Evolutionary conservation across 2,329 filamentous ascomycete genomes (phyloP), one percentile per base, ranked within the genome.

Genomic region (Aspergillus sergii): DNA sequence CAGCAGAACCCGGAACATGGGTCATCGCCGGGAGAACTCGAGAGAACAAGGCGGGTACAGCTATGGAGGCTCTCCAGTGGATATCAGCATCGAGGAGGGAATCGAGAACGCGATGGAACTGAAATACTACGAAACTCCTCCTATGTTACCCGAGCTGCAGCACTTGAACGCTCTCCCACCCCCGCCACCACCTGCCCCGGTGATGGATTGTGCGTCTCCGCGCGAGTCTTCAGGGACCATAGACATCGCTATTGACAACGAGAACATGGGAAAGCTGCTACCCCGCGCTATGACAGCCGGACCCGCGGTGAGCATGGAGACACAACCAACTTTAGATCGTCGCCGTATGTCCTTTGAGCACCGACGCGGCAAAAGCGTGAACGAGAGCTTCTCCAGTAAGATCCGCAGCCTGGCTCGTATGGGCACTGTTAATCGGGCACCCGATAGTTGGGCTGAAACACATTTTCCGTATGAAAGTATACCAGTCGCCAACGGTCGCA

Each of bases 121-220:
- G 46, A 68, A 65, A 0, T 63, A 72, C 26, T 60, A 55, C 4
- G 70, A 73, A 21, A 60, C 68, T 28, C 84, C 85, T 14, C 83
- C 84, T 11, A 77, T 88, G 11, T 80, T 89, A 21, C 85, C 87
- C 8, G 85, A 89, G 70, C 80, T 89, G 11, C 86, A 88, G 70
- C 87, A 89, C 72, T 78, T 89, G 19, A 83, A 82, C 75, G 85
- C 85, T 12, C 85, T 85, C 0, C 83, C 83, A 2, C 83, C 82
- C 19, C 82, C 82, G 26, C 81, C 82, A n/a, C 73, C 78, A 12
- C 81, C 82, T 23, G 68, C 69, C 16, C 69, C 68, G 30, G 67
- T 69, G 14, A 66, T 69, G 1, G 30, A 62, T 14, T 55, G 51
- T 39, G 67, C 58, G 26, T 78, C 76, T 2, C 72, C 72, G 0